phyloP scores from a whole-genome alignment of 192 early-diverging fungal species.

The Backusella circina region DNA sequence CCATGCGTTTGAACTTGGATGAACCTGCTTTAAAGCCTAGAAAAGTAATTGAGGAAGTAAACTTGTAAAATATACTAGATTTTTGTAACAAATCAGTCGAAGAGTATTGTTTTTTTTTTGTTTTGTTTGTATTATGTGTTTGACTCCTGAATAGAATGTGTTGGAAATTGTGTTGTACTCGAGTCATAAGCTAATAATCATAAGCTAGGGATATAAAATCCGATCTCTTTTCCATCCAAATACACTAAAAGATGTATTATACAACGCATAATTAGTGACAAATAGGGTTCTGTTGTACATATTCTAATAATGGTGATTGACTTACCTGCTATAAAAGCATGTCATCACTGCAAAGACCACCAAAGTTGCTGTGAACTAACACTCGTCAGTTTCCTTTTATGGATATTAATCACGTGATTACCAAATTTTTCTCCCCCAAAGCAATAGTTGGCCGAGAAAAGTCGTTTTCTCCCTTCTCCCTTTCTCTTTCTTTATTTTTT shows the following conservation, averaged over 20 bases:
- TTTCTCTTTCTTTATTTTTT: not conserved
- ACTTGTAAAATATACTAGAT: slow-evolving; percentile 8
- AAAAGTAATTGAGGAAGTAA: slow-evolving; percentile 33
- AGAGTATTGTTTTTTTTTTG: not conserved
- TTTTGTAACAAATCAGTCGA: not conserved
- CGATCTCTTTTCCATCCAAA: no score
- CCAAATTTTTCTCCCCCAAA: not conserved
- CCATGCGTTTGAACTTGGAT: slow-evolving; percentile 57
- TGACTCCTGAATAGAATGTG: not conserved
- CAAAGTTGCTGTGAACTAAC: no score
- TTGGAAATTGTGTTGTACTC: no score
- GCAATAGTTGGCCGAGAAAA: not conserved
- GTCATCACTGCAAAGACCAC: no score
- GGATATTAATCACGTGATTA: not conserved
- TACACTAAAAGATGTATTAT: no score
- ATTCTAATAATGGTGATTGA: no score
- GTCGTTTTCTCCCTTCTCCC: not conserved
- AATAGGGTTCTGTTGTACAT: no score
- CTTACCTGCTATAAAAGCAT: no score
- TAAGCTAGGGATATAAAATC: no score
- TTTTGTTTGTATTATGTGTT: not conserved
- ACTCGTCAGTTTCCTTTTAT: no score
- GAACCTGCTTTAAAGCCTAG: slow-evolving; percentile 19
- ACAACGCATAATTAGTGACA: no score
- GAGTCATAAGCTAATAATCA: no score